Conservation (phyloP, 805 yeast genomes). For the Spathaspora hagerdaliae region DNA sequence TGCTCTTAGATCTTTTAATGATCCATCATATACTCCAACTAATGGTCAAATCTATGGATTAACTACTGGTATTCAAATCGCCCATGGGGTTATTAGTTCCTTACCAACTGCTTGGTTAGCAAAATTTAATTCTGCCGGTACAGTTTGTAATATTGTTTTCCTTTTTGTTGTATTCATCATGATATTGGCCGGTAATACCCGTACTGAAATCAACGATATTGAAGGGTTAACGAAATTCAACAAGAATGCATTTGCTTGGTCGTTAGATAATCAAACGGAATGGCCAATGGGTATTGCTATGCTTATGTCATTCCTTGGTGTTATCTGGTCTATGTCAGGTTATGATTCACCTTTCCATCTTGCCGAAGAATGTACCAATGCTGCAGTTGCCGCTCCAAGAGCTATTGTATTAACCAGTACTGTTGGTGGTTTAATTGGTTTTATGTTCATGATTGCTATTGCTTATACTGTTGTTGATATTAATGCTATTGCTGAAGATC, state of each 20-base stretch:
- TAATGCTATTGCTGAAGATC: constrained; percentile 42
- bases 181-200: constrained; percentile 50
- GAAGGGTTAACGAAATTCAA: constrained; percentile 42
- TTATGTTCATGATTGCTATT: constrained; percentile 54
- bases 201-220: constrained; percentile 19
- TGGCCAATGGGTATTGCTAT: constrained; percentile 61
- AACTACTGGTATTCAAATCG: constrained; percentile 47
- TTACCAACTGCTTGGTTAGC: constrained; percentile 55
- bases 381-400: constrained; percentile 60
- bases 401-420: constrained; percentile 59
- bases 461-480: constrained; percentile 57
- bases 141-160: constrained; percentile 46
- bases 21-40: constrained; percentile 36
- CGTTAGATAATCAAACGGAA: constrained; percentile 52
- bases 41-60: constrained; percentile 50
- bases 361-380: constrained; percentile 69
- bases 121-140: constrained; percentile 46
- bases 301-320: constrained; percentile 56
- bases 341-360: constrained; percentile 74
- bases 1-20: constrained; percentile 42
- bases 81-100: constrained; percentile 46
- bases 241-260: constrained; percentile 49
- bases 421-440: constrained; percentile 54
- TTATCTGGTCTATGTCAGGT: constrained; percentile 70
- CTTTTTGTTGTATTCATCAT: constrained; percentile 50